Evolutionary conservation across 1,284 basidiomycete genomes (phyloP), one percentile per base, ranked within the genome.

Genomic region (Fomitopsis schrenkii): DNA sequence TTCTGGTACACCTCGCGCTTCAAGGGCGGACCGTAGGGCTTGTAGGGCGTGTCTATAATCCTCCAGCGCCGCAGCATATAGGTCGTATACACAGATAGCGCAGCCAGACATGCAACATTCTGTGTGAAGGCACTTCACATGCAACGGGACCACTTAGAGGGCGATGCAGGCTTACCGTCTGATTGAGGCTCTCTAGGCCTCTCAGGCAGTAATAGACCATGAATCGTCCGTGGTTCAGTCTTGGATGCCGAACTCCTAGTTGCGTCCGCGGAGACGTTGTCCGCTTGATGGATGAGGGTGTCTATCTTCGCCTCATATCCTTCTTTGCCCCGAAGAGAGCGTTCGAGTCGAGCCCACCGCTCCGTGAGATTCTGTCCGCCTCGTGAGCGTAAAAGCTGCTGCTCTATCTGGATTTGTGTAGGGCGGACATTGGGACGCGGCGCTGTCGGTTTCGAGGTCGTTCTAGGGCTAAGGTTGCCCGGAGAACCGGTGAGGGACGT

Each of bases 91-190:
- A 73, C 94, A 96, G 40, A 94, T 77, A 0, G 93, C 91, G 68
- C 94, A 96, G 35, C 93, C 93, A 9, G 91, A 94, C 93, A 94
- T 95, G 76, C 94, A 95, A 74, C 94, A 95, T 75, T 94, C 92
- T 94, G 66, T 22, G 35, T 19, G 15, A 4, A 55, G 17, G 28
- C 19, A 17, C 3, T 7, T 26, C 2, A 59, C 12, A 46, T 57
- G 48, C 33, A 26, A 59, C 6, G 52, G 10, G 50, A 40, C 19
- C 62, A n/a, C 36, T 14, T 19, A 38, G 60, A 15, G 5, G 17
- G 1, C 42, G 45, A 36, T 38, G 40, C 19, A 53, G 15, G 76
- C 81, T 33, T 64, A 87, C 90, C 89, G 70, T 91, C 89, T 46
- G 85, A 77, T 57, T 78, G 80, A 4, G 89, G 89, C 10, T 82